Evolutionary conservation across 1,284 basidiomycete species (phyloP).

Genomic region (Leccinum cinnamomeum): DNA sequence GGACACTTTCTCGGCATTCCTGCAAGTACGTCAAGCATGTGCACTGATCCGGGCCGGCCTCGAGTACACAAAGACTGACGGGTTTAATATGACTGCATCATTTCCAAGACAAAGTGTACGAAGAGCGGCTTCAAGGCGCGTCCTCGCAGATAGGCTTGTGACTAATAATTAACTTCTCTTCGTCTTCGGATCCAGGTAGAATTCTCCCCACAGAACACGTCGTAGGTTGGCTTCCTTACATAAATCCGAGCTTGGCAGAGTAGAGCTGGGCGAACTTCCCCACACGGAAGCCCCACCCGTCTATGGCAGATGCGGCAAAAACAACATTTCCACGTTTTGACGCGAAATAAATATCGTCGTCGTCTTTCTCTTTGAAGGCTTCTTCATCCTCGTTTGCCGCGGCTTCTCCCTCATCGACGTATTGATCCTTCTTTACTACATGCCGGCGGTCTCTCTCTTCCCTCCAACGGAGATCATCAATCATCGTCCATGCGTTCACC

Average conservation of each 20-base stretch:
- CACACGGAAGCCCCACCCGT: slow-evolving; percentile 97
- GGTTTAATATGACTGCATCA: slow-evolving; percentile 81
- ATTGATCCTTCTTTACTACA: slow-evolving; percentile 67
- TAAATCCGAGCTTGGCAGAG: slow-evolving; percentile 88
- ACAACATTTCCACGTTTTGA: slow-evolving; percentile 96
- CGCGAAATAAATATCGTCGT: slow-evolving; percentile 97
- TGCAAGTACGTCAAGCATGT: slow-evolving; percentile 54
- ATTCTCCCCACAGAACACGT: slow-evolving; percentile 96
- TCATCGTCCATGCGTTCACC: slow-evolving; percentile 98
- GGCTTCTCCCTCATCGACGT: slow-evolving; percentile 64
- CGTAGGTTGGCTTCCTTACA: slow-evolving; percentile 90
- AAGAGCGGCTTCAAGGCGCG: slow-evolving; percentile 94
- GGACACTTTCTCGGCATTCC: slow-evolving; percentile 83
- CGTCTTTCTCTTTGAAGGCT: slow-evolving; percentile 90
- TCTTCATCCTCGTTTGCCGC: slow-evolving; percentile 56
- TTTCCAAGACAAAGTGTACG: slow-evolving; percentile 97
- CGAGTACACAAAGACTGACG: slow-evolving; percentile 55
- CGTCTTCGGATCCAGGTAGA: slow-evolving; percentile 94
- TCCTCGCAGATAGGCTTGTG: slow-evolving; percentile 87
- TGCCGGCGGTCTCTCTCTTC: slow-evolving; percentile 88
- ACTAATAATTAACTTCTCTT: slow-evolving; percentile 80
- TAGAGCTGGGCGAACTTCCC: slow-evolving; percentile 94
- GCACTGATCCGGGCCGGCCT: neutral
- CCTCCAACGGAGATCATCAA: slow-evolving; percentile 68
- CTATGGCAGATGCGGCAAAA: slow-evolving; percentile 88